Base-by-base conservation (phyloP, 768 basidiomycete genomes). In the Amanita exitialis region DNA sequence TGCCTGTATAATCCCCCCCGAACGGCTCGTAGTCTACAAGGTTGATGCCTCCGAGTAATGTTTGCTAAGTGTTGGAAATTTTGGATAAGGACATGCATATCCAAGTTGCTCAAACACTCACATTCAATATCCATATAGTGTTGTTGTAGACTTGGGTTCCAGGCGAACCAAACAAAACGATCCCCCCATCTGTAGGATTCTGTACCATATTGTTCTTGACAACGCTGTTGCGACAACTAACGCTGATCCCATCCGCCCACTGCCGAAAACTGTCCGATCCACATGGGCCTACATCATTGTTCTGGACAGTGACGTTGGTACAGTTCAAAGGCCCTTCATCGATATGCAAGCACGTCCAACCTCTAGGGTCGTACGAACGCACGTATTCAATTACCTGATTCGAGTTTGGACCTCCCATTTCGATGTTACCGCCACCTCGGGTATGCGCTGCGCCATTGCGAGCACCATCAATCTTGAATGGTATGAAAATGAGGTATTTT, bases 331-430 rank as follows among this genome's bases (percentile, higher is more conserved):
- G 63, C 3, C 90, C 90, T 62, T 91, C 82, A 0, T 73, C 69
- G 28, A 92, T 61, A 58, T 93, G 91, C 35, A 93, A 70, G 62
- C 89, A 90, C 6, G 86, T 79, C 90, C 90, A 91, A 53, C 85
- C 69, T 46, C 89, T 75, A 2, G 88, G 86, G 63, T 92, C 80
- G 59, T 69, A 86, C 6, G 85, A 82, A 55, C 72, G 78, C 9
- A 91, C 88, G 54, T 78, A 80, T 68, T 91, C 86, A 49, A 93
- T 71, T 35, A 90, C 57, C 62, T 93, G 90, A 58, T 75, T 69
- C 2, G 77, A 68, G 55, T 85, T 91, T 16, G 71, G 58, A 8
- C 89, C 90, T 4, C 90, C 90, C 74, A 92, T 82, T 65, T 91
- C 89, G 49, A 92, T 88, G 58, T 89, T 90, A 20, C 76, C 89